These are phyloP conservation scores for Naganishia cerealis DNA, from an alignment of 1,284 basidiomycete genomes.

Conservation along the genomic window DNA sequence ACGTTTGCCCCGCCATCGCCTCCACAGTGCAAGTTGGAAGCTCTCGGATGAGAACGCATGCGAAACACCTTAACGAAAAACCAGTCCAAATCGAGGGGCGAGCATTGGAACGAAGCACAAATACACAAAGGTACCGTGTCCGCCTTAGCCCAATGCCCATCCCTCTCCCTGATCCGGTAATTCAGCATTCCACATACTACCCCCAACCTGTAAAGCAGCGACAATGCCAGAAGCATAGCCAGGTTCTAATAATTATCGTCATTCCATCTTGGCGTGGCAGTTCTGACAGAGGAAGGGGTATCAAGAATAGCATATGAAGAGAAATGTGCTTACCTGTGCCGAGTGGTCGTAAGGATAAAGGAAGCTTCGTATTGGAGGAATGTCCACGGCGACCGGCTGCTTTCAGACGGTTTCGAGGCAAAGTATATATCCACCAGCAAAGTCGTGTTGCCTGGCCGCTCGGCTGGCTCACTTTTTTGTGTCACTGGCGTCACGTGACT, in stretches of 20 bases:
- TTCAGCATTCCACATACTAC: constrained; percentile 19
- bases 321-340: constrained; percentile 11
- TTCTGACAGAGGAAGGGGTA: background rate
- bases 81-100: background rate
- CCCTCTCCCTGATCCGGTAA: background rate
- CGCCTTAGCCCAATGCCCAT: constrained; percentile 13
- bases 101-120: constrained; percentile 25
- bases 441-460: no score
- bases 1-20: constrained; percentile 14
- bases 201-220: background rate
- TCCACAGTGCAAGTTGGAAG: background rate
- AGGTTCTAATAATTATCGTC: constrained; percentile 31
- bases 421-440: constrained; percentile 7
- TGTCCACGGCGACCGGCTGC: background rate
- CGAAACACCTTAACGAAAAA: constrained; percentile 8
- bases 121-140: constrained; percentile 26
- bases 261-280: constrained; percentile 1
- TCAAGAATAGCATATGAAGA: background rate
- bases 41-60: constrained; percentile 3
- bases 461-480: constrained; percentile 3
- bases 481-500: background rate
- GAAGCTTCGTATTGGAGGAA: background rate
- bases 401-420: background rate
- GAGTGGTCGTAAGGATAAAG: background rate
- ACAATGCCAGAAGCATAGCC: constrained; percentile 15